These are phyloP conservation scores for Hygrophorus pudorinus DNA, from an alignment of 768 basidiomycete genomes.

Conservation along the genomic window DNA sequence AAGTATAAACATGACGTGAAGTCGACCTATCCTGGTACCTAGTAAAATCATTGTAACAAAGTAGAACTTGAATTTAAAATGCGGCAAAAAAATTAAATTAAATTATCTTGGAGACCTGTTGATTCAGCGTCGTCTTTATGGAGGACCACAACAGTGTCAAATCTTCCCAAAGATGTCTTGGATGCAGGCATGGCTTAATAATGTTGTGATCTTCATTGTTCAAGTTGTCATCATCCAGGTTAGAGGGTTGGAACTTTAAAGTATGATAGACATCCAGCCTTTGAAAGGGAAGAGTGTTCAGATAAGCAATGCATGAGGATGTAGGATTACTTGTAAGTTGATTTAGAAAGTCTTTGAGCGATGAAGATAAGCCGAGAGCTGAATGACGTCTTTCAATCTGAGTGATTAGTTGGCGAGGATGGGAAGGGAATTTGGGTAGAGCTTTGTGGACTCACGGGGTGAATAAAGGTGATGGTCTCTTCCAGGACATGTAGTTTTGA, in stretches of 20 bases:
- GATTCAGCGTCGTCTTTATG: not conserved
- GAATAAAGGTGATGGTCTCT: not conserved
- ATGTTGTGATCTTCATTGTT: not conserved
- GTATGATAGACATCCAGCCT: conserved; percentile 5
- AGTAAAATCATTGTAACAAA: too few relatives aligned
- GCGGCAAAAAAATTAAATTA: not conserved
- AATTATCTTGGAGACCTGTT: not conserved
- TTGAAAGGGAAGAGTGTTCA: not conserved
- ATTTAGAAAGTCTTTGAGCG: too few relatives aligned
- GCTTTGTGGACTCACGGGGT: conserved; percentile 1
- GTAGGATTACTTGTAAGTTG: too few relatives aligned
- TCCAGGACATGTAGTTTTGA: conserved; percentile 19
- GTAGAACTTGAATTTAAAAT: not conserved
- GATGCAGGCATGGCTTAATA: conserved; percentile 4
- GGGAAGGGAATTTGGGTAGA: too few relatives aligned
- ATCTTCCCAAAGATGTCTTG: not conserved
- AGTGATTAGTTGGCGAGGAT: too few relatives aligned
- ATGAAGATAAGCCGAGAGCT: too few relatives aligned
- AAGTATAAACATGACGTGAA: conserved; percentile 17
- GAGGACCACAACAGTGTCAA: conserved; percentile 5
- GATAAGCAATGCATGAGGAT: conserved; percentile 1
- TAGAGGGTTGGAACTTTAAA: conserved; percentile 2
- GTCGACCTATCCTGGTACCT: conserved; percentile 18
- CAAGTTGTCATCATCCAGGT: not conserved
- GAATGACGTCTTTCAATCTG: too few relatives aligned